These are phyloP conservation scores for Nitzschia putrida DNA, from an alignment of 108 stramenopile genomes.

Conservation along the genomic window DNA sequence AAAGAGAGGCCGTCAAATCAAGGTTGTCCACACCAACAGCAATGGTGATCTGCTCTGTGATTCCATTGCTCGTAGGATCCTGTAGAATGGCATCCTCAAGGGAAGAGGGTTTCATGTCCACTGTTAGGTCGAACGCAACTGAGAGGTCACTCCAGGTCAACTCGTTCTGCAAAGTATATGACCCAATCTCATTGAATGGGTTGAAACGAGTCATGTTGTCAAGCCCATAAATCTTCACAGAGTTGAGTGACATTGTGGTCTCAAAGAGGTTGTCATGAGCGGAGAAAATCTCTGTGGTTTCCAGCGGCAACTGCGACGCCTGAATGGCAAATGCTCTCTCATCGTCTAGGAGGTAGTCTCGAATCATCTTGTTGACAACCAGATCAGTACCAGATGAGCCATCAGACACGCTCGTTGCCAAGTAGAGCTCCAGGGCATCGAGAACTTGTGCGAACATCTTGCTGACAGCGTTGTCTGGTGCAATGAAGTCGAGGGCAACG, in stretches of 20 bases:
- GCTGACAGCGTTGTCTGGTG: constrained; percentile 17
- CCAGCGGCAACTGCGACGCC: constrained; percentile 32
- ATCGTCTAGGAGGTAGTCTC: constrained; percentile 48
- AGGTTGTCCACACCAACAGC: constrained; percentile 51
- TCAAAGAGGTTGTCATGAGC: constrained; percentile 67
- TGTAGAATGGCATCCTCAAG: constrained; percentile 33
- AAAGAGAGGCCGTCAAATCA: constrained; percentile 45
- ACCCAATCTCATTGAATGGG: constrained; percentile 56
- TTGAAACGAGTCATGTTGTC: constrained; percentile 61
- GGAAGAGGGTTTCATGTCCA: constrained; percentile 45
- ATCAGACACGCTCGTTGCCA: constrained; percentile 13
- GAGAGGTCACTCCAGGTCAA: constrained; percentile 53
- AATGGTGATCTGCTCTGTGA: constrained; percentile 57
- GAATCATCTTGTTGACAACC: constrained; percentile 54
- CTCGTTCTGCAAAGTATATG: constrained; percentile 62
- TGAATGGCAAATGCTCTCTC: constrained; percentile 39
- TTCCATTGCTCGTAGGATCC: constrained; percentile 33
- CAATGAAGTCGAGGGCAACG: constrained; percentile 22
- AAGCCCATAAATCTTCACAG: constrained; percentile 53
- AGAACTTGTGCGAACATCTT: constrained; percentile 22
- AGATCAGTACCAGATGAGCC: constrained; percentile 27
- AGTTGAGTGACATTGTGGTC: constrained; percentile 54
- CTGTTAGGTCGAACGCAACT: constrained; percentile 51
- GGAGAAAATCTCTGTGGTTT: constrained; percentile 44
- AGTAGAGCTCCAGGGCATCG: constrained; percentile 10